A percentile compares a stretch with the other conserved stretches of the same genome.
phyloP scores from a whole-genome alignment of 2,329 filamentous ascomycete species.

The Arthrobotrys pseudoclavata region DNA sequence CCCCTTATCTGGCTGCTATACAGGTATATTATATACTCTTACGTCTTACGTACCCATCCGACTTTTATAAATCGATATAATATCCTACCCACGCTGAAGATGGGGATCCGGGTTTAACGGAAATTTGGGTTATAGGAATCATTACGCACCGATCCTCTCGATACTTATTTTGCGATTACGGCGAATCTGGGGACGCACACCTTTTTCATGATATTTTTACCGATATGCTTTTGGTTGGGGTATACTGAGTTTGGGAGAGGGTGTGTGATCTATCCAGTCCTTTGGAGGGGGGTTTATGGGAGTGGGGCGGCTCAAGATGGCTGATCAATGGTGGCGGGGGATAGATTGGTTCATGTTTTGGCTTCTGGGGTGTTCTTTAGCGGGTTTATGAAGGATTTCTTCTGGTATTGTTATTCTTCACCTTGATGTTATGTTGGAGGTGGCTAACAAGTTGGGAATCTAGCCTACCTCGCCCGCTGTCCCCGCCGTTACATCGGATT shows the following conservation, averaged over 20 bases:
- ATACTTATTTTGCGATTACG: constrained; percentile 96
- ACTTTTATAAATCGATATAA: background rate
- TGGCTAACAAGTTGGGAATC: constrained; percentile 2
- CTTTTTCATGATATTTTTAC: constrained; percentile 96
- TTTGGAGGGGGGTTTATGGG: background rate
- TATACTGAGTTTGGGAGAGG: constrained; percentile 86
- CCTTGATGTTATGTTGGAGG: background rate
- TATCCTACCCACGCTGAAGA: no score
- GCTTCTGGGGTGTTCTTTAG: constrained; percentile 86
- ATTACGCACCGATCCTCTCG: constrained; percentile 72
- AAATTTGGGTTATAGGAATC: constrained; percentile 24
- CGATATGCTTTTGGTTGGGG: constrained; percentile 96
- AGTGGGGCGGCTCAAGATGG: background rate
- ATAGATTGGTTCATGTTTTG: constrained; percentile 75
- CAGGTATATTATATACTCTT: constrained; percentile 73
- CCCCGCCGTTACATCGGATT: constrained; percentile 90
- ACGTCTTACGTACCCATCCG: background rate
- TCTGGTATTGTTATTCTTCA: constrained; percentile 70
- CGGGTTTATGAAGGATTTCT: constrained; percentile 92
- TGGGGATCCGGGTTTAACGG: background rate
- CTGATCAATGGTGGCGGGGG: constrained; percentile 1
- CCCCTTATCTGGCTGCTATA: constrained; percentile 88
- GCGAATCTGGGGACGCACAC: constrained; percentile 98
- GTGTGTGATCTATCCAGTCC: constrained; percentile 70
- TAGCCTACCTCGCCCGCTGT: constrained; percentile 84